A percentile compares a stretch with the other conserved stretches of the same genome.
phyloP scores from a whole-genome alignment of 108 stramenopile genomes.

The Parietichytrium sp. region DNA sequence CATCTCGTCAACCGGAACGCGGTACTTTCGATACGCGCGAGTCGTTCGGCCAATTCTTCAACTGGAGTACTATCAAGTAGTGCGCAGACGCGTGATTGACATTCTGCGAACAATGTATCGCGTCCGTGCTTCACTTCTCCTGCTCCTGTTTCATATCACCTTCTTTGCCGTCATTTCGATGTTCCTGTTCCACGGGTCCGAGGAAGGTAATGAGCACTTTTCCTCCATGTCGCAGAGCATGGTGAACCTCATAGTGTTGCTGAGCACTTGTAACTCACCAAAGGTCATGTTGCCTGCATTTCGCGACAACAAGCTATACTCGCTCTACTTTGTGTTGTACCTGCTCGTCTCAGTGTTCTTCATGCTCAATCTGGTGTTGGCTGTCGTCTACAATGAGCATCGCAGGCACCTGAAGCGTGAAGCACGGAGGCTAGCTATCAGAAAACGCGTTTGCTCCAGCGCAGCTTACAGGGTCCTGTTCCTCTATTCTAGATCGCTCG shows the following conservation, averaged over 20 bases:
- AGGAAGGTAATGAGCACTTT: conserved; percentile 11
- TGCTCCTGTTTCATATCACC: conserved; percentile 10
- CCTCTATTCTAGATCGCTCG: too few relatives aligned
- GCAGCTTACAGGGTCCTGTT: not conserved
- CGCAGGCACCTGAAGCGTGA: not conserved
- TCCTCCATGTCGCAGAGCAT: conserved; percentile 2
- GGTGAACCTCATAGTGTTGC: conserved; percentile 33
- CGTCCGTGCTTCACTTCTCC: not conserved
- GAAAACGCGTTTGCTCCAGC: conserved; percentile 28
- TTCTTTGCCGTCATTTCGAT: conserved; percentile 12
- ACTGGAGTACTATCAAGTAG: conserved; percentile 25
- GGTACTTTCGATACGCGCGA: not conserved
- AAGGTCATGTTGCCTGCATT: conserved; percentile 44
- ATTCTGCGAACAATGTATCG: conserved; percentile 3
- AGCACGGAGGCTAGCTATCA: not conserved
- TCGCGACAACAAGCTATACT: not conserved
- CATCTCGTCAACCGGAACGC: not conserved
- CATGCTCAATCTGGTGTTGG: conserved; percentile 40
- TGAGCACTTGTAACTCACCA: conserved; percentile 41
- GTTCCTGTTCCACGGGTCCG: not conserved
- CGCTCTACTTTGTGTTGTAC: conserved; percentile 37
- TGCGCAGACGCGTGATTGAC: conserved; percentile 9
- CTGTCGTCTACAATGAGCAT: conserved; percentile 26
- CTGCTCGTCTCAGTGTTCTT: conserved; percentile 42
- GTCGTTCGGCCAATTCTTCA: conserved; percentile 17